Percentiles rank a stretch among this genome's conserved stretches.
phyloP scores from a whole-genome alignment of 768 basidiomycete species.

The Leccinum olivaceopallidum region DNA sequence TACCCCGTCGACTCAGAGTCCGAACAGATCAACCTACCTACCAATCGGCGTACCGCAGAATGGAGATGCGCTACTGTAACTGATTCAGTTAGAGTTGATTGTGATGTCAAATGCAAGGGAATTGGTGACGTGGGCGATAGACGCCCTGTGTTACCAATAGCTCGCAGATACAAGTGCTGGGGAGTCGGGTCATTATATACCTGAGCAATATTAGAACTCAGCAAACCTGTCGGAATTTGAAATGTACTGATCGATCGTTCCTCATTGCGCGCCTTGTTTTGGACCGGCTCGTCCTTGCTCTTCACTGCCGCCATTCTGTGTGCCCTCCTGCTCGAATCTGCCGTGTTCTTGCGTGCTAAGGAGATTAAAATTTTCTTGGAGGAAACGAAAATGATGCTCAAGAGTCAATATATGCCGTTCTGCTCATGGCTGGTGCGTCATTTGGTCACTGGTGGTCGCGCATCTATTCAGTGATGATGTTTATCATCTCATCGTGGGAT shows the following conservation, averaged over 20 bases:
- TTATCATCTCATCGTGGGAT: conserved; percentile 40
- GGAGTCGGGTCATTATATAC: too few relatives aligned
- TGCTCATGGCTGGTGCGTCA: conserved; percentile 67
- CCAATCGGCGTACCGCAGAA: not conserved
- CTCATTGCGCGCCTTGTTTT: conserved; percentile 63
- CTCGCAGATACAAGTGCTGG: too few relatives aligned
- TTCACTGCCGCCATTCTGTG: conserved; percentile 69
- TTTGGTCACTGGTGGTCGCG: not conserved
- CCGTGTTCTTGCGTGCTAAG: conserved; percentile 68
- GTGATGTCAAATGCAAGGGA: not conserved
- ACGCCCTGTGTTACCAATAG: not conserved
- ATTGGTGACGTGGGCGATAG: not conserved
- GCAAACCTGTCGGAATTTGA: too few relatives aligned
- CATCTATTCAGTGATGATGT: not conserved
- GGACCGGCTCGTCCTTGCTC: conserved; percentile 71
- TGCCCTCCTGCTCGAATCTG: conserved; percentile 76
- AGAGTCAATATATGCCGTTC: conserved; percentile 79
- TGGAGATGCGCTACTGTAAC: not conserved
- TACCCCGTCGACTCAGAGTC: not conserved
- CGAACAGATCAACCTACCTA: not conserved
- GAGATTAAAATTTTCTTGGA: conserved; percentile 68
- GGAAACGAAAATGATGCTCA: conserved; percentile 77
- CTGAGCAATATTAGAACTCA: too few relatives aligned
- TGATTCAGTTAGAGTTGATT: not conserved
- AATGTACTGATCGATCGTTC: too few relatives aligned